These are phyloP conservation scores for Thalassiosira hispida DNA, from an alignment of 352 stramenopile species.

Conservation along the genomic window DNA sequence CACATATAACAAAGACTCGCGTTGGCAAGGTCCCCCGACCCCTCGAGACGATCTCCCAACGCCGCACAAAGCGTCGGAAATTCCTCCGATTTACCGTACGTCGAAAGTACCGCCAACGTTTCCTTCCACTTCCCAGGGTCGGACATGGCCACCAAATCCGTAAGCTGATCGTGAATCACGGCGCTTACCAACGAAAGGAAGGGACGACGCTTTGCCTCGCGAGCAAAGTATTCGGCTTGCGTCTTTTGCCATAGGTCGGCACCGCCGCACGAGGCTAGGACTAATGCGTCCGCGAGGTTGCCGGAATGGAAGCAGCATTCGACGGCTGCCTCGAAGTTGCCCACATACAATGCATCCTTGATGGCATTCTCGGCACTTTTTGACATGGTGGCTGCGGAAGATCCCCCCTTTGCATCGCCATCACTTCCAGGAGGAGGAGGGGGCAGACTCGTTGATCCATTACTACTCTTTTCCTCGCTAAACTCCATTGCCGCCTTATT, in stretches of 20 bases:
- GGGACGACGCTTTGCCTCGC: slow-evolving; percentile 86
- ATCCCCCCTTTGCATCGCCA: background rate
- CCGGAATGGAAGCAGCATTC: slow-evolving; percentile 96
- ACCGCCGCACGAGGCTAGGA: slow-evolving; percentile 91
- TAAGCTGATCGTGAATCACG: slow-evolving; percentile 94
- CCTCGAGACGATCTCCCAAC: slow-evolving; percentile 92
- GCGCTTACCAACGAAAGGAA: slow-evolving; percentile 95
- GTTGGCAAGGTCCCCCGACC: slow-evolving; percentile 88
- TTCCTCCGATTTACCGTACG: slow-evolving; percentile 96
- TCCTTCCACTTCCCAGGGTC: slow-evolving; percentile 95
- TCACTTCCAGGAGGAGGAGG: slow-evolving; percentile 19
- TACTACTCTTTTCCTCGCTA: slow-evolving; percentile 40
- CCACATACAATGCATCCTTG: slow-evolving; percentile 95
- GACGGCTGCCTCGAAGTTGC: slow-evolving; percentile 97
- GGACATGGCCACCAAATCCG: slow-evolving; percentile 86
- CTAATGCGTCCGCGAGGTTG: slow-evolving; percentile 94
- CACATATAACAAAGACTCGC: slow-evolving; percentile 98
- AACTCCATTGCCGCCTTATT: slow-evolving; percentile 58
- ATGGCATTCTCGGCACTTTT: slow-evolving; percentile 91
- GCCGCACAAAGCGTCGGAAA: slow-evolving; percentile 95
- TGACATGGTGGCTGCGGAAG: slow-evolving; percentile 57
- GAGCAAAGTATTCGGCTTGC: slow-evolving; percentile 93
- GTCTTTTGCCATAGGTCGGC: slow-evolving; percentile 95
- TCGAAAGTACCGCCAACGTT: slow-evolving; percentile 96
- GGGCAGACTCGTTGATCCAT: background rate